Percentiles rank a stretch among this genome's conserved stretches.
Conservation (phyloP, 2,329 filamentous ascomycete genomes). For the Aspergillus caelatus region DNA sequence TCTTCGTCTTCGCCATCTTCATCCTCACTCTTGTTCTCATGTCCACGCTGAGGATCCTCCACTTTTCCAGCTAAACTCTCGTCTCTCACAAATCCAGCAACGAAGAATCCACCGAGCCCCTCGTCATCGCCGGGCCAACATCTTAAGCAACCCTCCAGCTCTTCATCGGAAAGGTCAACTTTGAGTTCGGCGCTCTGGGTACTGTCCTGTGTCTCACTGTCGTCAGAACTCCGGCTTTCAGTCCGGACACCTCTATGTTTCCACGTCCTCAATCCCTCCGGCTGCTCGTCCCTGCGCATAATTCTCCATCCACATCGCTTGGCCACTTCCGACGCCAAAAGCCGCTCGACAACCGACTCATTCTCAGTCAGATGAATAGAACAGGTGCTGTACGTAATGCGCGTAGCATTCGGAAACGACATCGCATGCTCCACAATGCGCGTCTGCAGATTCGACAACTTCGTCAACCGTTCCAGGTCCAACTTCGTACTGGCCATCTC, state of each 20-base stretch:
- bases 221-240: constrained; percentile 32
- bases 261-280: constrained; percentile 76
- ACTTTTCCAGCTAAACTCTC: constrained; percentile 39
- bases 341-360: constrained; percentile 76
- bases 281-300: constrained; percentile 71
- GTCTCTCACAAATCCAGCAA: constrained; percentile 79
- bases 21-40: not conserved
- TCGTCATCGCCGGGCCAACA: constrained; percentile 78
- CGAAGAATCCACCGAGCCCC: constrained; percentile 94
- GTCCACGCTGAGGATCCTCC: constrained; percentile 13
- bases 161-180: constrained; percentile 49
- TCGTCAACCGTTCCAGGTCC: constrained; percentile 66
- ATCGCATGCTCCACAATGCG: constrained; percentile 83
- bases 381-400: constrained; percentile 91
- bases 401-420: constrained; percentile 71
- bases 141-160: constrained; percentile 73
- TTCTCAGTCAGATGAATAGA: constrained; percentile 88
- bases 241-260: constrained; percentile 62
- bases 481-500: constrained; percentile 40
- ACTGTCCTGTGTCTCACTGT: not conserved
- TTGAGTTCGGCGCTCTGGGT: not conserved
- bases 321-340: constrained; percentile 70
- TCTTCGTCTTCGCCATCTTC: constrained; percentile 22
- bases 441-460: constrained; percentile 80
- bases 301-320: constrained; percentile 73